phyloP scores from a whole-genome alignment of 495 filamentous ascomycete species.

The Hyphodiscus hymeniophilus region DNA sequence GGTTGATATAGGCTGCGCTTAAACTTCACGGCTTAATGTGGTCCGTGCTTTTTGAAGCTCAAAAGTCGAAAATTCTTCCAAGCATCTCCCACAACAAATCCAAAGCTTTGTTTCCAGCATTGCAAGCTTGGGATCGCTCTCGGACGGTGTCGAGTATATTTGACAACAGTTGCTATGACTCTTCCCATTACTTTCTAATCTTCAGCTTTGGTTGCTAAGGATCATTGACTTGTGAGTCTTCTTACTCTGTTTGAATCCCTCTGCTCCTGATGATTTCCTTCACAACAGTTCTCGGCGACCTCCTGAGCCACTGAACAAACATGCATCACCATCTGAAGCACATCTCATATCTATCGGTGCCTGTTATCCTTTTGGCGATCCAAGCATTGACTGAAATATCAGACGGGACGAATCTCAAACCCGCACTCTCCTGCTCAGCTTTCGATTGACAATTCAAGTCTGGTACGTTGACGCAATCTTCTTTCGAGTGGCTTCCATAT shows the following conservation, averaged over 20 bases:
- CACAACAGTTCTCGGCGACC: conserved; percentile 60
- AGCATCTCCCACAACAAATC: not conserved
- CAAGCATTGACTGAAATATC: conserved; percentile 12
- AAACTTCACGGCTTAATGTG: too few species aligned
- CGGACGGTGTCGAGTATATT: too few species aligned
- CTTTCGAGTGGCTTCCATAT: conserved; percentile 31
- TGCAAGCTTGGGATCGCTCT: too few species aligned
- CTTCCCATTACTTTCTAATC: not conserved
- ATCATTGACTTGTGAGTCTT: conserved; percentile 17
- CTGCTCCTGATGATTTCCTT: conserved; percentile 43
- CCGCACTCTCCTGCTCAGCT: too few species aligned
- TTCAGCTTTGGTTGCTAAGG: too few species aligned
- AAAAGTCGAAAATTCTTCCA: too few species aligned
- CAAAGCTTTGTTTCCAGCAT: not conserved
- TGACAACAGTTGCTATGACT: too few species aligned
- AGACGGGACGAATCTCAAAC: not conserved
- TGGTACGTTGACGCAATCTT: too few species aligned
- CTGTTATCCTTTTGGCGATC: conserved; percentile 13
- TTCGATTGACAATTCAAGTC: too few species aligned
- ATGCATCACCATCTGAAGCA: conserved; percentile 99
- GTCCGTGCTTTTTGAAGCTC: too few species aligned
- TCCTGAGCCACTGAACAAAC: conserved; percentile 85
- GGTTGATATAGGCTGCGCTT: not conserved
- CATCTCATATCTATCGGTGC: conserved; percentile 13
- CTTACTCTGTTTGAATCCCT: conserved; percentile 8